These are phyloP conservation scores for Tricladium varicosporioides DNA, from an alignment of 2,329 filamentous ascomycete genomes.

Conservation along the genomic window DNA sequence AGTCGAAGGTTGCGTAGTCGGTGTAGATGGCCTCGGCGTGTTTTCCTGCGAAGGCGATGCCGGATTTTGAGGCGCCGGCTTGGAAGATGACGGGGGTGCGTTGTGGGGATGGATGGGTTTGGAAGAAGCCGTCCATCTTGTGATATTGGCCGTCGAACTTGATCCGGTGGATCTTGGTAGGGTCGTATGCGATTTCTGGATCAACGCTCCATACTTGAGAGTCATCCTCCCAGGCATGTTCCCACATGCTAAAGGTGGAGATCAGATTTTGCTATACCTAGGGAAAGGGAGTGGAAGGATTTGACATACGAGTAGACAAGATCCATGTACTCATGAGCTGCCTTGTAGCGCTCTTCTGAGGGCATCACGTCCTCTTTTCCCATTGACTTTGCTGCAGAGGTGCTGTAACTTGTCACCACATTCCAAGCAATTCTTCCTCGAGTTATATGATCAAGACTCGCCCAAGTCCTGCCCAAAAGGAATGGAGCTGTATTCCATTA, in stretches of 20 bases:
- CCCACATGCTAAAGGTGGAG: not conserved
- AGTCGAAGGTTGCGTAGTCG: conserved; percentile 56
- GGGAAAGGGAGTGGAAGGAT: no score
- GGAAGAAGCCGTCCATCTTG: conserved; percentile 58
- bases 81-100: conserved; percentile 43
- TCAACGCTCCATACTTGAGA: conserved; percentile 47
- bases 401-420: conserved; percentile 65
- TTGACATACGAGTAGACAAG: conserved; percentile 51
- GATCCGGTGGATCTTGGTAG: conserved; percentile 58
- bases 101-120: conserved; percentile 33
- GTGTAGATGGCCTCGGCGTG: conserved; percentile 71
- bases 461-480: conserved; percentile 46
- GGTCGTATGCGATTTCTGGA: conserved; percentile 28
- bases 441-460: conserved; percentile 64
- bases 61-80: conserved; percentile 61
- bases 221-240: conserved; percentile 3
- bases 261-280: no score
- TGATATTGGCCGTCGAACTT: conserved; percentile 63
- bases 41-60: conserved; percentile 64
- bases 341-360: conserved; percentile 64
- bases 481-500: not conserved
- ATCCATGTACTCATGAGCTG: conserved; percentile 57
- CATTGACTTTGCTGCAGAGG: conserved; percentile 62
- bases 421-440: conserved; percentile 48
- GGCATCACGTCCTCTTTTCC: conserved; percentile 52